A percentile compares a stretch with the other conserved stretches of the same genome.
Conservation (phyloP, 192 early-diverging fungal genomes). For the Podila verticillata region DNA sequence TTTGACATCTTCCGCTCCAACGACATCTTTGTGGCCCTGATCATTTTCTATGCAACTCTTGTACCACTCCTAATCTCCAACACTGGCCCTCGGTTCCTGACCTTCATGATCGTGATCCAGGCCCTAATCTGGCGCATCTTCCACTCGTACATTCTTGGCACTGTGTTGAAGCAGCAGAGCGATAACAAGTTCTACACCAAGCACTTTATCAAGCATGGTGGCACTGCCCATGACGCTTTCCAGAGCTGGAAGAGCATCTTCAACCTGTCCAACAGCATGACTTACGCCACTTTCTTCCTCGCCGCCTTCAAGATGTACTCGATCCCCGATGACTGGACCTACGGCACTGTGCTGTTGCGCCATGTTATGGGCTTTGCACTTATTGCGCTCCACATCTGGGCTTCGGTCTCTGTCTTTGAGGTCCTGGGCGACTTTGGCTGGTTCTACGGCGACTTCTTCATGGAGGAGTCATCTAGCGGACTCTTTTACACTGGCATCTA, state of each 20-base stretch:
- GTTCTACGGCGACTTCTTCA: constrained; percentile 99
- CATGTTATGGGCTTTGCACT: constrained; percentile 86
- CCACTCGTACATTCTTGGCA: constrained; percentile 84
- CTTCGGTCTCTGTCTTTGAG: constrained; percentile 90
- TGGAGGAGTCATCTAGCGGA: constrained; percentile 78
- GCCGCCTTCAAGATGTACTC: constrained; percentile 85
- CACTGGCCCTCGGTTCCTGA: constrained; percentile 44
- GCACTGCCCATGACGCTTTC: constrained; percentile 89
- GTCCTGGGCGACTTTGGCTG: constrained; percentile 96
- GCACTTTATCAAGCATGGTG: constrained; percentile 94
- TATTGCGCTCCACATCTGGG: constrained; percentile 92
- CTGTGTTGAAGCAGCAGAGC: constrained; percentile 83
- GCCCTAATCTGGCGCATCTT: constrained; percentile 88
- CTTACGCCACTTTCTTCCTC: constrained; percentile 86
- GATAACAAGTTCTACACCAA: constrained; percentile 84
- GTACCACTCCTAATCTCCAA: constrained; percentile 66
- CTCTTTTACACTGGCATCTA: constrained; percentile 93
- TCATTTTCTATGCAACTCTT: constrained; percentile 78
- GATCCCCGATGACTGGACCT: constrained; percentile 73
- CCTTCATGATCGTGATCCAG: constrained; percentile 69
- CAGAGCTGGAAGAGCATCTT: constrained; percentile 96
- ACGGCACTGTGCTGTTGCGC: constrained; percentile 78
- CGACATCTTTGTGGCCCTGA: constrained; percentile 81
- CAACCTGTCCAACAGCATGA: constrained; percentile 92
- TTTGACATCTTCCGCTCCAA: constrained; percentile 89